Evolutionary conservation across 345 rosid species (phyloP).

Genomic region (Lagerstroemia speciosa): DNA sequence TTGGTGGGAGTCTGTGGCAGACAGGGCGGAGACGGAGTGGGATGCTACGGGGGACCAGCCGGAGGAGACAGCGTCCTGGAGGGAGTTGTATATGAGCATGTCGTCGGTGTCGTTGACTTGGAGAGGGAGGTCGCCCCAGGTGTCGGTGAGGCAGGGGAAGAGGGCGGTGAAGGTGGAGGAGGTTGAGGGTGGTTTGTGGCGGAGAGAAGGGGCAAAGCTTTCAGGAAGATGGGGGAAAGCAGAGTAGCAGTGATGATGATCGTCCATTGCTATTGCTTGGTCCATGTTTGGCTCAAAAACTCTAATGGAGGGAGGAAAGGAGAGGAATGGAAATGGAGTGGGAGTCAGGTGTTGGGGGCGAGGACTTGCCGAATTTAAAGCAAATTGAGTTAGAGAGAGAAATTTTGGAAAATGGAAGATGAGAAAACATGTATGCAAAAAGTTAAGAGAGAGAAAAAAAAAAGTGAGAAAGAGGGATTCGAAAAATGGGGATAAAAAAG

Average conservation of each 20-base stretch:
- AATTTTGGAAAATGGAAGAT: too few relatives aligned
- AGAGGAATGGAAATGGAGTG: not conserved
- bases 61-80: slow-evolving; percentile 39
- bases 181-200: not conserved
- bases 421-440: too few relatives aligned
- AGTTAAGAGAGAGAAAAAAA: too few relatives aligned
- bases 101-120: slow-evolving; percentile 46
- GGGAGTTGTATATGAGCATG: slow-evolving; percentile 46
- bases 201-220: not conserved
- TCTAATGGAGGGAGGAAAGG: not conserved
- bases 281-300: too few relatives aligned
- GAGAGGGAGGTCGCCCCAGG: slow-evolving; percentile 59
- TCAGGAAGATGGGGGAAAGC: not conserved
- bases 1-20: too few relatives aligned
- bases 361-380: too few relatives aligned
- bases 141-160: slow-evolving; percentile 44
- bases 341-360: too few relatives aligned
- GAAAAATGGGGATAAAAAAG: too few relatives aligned
- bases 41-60: slow-evolving; percentile 46
- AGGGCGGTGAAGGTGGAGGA: slow-evolving; percentile 24
- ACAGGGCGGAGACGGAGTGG: slow-evolving; percentile 10
- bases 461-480: too few relatives aligned
- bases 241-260: not conserved
- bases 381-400: not conserved
- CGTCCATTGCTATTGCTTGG: not conserved